phyloP scores from a whole-genome alignment of 345 rosid genomes.

The Eucalyptus regnans region DNA sequence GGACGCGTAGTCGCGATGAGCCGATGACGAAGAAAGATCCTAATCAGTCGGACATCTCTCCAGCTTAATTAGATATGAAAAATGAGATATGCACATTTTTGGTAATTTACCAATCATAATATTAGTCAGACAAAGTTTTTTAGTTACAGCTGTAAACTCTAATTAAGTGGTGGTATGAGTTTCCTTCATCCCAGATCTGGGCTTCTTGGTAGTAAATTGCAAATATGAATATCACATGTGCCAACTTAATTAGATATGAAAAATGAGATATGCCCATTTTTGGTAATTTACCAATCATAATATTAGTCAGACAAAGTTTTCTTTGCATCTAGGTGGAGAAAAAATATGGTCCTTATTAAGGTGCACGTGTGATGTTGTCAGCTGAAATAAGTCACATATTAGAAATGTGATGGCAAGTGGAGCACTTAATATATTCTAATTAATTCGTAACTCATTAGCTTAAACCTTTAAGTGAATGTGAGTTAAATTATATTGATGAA shows the following conservation, averaged over 20 bases:
- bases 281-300: background rate
- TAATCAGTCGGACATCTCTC: background rate
- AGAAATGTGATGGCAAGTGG: background rate
- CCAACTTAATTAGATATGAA: background rate
- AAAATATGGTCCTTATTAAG: background rate
- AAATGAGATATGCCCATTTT: background rate
- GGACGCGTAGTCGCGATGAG: background rate
- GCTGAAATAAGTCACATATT: background rate
- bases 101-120: too few species aligned
- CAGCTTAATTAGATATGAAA: background rate
- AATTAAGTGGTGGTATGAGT: too few species aligned
- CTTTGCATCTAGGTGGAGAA: background rate
- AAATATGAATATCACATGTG: background rate
- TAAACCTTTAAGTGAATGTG: background rate
- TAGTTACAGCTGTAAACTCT: too few species aligned
- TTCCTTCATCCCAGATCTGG: too few species aligned
- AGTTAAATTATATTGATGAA: background rate
- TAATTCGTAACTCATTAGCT: rapidly evolving
- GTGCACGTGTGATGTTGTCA: background rate
- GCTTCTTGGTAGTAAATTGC: too few species aligned
- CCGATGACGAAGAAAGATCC: background rate
- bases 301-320: background rate
- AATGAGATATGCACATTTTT: too few species aligned
- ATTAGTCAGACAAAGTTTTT: background rate
- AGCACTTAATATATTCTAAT: background rate